Evolutionary conservation across 768 basidiomycete genomes (phyloP).

Genomic region (Rhodotorula paludigena): DNA sequence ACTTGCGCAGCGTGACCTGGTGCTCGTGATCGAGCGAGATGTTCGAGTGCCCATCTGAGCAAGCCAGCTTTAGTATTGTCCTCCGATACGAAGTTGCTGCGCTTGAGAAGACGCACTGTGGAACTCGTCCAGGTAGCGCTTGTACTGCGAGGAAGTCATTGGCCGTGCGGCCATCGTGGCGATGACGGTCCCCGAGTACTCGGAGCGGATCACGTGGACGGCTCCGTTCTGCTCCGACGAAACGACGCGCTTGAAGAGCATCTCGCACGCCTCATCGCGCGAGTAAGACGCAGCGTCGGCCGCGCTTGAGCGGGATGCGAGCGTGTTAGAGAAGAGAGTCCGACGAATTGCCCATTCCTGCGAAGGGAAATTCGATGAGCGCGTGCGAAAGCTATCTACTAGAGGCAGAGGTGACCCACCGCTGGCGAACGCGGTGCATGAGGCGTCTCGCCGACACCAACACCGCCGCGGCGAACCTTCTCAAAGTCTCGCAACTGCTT

Average conservation of each 20-base stretch:
- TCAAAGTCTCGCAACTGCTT: background rate
- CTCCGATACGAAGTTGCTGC: too few species aligned
- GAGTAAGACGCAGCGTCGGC: background rate
- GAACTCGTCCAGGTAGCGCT: background rate
- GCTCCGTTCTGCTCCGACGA: too few species aligned
- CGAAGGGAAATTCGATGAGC: background rate
- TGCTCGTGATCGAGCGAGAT: constrained; percentile 1
- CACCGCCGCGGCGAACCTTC: background rate
- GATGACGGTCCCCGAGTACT: background rate
- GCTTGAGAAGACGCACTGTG: background rate
- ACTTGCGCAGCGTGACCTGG: background rate
- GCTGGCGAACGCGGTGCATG: background rate
- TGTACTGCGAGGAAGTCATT: background rate
- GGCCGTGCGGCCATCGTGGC: background rate
- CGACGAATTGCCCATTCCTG: background rate
- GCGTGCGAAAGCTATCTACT: background rate
- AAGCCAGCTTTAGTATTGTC: too few species aligned
- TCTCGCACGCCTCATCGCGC: background rate
- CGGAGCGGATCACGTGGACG: background rate
- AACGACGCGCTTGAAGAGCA: too few species aligned
- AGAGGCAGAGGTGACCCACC: background rate
- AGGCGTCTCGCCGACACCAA: background rate
- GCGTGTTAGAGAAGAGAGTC: background rate
- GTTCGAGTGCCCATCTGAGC: background rate
- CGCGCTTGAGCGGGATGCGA: background rate